phyloP scores from a whole-genome alignment of 2,329 filamentous ascomycete species.

The Xylaria sp. region DNA sequence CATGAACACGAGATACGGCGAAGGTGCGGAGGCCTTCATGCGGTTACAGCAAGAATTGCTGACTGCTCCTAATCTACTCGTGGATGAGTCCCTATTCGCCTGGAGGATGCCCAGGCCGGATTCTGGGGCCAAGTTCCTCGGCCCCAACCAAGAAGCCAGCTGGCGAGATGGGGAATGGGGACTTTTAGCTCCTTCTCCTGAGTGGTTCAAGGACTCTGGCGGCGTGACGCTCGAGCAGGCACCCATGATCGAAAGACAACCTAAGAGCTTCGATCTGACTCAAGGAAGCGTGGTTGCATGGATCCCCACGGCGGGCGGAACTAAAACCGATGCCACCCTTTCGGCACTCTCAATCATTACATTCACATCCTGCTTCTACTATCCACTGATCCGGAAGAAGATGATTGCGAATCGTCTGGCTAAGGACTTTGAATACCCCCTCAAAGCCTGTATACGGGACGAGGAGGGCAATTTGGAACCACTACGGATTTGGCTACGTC shows the following conservation, averaged over 20 bases:
- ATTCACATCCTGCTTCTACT: background rate
- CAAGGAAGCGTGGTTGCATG: constrained; percentile 1
- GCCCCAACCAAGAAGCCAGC: background rate
- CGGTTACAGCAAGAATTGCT: constrained; percentile 36
- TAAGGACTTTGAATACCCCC: constrained; percentile 6
- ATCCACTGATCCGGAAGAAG: background rate
- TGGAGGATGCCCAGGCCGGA: constrained; percentile 15
- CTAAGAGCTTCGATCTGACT: background rate
- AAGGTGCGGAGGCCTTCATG: constrained; percentile 44
- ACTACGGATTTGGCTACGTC: constrained; percentile 4
- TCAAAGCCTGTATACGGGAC: background rate
- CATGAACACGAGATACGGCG: constrained; percentile 48
- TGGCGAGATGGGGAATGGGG: constrained; percentile 21
- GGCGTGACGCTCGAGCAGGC: background rate
- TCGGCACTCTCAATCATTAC: background rate
- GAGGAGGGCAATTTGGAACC: background rate
- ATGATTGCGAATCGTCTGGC: background rate
- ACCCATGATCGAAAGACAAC: background rate
- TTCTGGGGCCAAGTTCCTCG: background rate
- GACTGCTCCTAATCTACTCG: background rate
- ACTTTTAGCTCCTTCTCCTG: constrained; percentile 19
- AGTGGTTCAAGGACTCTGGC: constrained; percentile 16
- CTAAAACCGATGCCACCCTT: background rate
- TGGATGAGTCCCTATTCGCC: constrained; percentile 17
- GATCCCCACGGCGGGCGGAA: background rate